Percentiles rank a stretch among this genome's conserved stretches.
phyloP scores from a whole-genome alignment of 2,329 filamentous ascomycete genomes.

The Kalmusia sp. region DNA sequence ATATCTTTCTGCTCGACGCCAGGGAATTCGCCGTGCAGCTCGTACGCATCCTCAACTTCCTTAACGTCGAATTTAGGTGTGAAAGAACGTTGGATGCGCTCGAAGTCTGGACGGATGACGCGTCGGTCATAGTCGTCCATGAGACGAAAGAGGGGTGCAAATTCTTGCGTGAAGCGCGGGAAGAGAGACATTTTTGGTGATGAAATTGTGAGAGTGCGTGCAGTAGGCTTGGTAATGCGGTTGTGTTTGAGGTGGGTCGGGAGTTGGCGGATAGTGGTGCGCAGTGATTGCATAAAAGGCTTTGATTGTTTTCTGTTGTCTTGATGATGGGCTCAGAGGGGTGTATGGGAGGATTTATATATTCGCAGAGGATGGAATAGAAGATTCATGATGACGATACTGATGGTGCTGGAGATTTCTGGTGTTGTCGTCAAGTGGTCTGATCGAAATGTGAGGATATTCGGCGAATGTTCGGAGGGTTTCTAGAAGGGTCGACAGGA shows the following conservation, averaged over 20 bases:
- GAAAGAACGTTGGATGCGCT: conserved; percentile 56
- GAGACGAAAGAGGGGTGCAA: conserved; percentile 55
- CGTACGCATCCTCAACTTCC: conserved; percentile 72
- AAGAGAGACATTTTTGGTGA: conserved; percentile 50
- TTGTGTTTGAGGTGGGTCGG: conserved; percentile 34
- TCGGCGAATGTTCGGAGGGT: conserved; percentile 9
- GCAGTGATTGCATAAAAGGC: conserved; percentile 46
- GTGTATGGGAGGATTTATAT: conserved; percentile 14
- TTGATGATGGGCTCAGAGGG: conserved; percentile 28
- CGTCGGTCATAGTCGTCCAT: conserved; percentile 56
- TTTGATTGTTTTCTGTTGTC: conserved; percentile 26
- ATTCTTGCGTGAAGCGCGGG: conserved; percentile 50
- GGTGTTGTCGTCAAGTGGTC: conserved; percentile 1
- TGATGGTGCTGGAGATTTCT: neutral
- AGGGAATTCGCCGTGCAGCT: conserved; percentile 81
- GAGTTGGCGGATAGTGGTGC: conserved; percentile 38
- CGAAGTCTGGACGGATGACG: conserved; percentile 32
- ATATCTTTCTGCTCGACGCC: conserved; percentile 78
- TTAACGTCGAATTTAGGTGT: conserved; percentile 80
- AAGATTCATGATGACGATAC: conserved; percentile 2
- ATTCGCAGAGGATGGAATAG: neutral
- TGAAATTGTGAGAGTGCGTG: conserved; percentile 29
- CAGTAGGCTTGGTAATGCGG: conserved; percentile 35
- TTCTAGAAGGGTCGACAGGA: conserved; percentile 14
- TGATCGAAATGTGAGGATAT: conserved; percentile 12